phyloP scores from a whole-genome alignment of 2,329 filamentous ascomycete genomes.

The Cercospora sp. region DNA sequence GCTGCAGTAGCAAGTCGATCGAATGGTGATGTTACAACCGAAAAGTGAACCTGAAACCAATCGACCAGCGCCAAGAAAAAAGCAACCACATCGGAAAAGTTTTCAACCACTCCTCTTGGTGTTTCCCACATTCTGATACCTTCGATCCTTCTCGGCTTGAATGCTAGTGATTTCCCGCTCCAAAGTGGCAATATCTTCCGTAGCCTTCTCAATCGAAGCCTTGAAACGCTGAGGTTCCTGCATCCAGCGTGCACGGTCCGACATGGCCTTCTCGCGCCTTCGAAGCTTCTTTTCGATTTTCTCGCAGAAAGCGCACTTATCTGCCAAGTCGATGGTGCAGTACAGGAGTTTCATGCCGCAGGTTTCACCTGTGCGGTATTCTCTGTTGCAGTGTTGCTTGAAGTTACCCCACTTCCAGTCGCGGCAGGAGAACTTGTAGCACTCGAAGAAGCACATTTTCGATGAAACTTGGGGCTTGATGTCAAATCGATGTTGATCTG shows the following conservation, averaged over 20 bases:
- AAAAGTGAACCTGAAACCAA: slow-evolving; percentile 7
- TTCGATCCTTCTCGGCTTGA: slow-evolving; percentile 32
- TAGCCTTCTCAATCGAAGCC: slow-evolving; percentile 65
- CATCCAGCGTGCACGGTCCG: slow-evolving; percentile 75
- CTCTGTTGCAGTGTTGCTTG: slow-evolving; percentile 87
- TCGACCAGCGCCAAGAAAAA: neutral
- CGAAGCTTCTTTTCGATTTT: slow-evolving; percentile 85
- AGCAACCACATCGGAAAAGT: neutral
- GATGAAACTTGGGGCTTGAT: neutral
- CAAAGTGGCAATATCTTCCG: slow-evolving; percentile 71
- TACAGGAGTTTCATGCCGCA: slow-evolving; percentile 93
- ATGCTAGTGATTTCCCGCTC: slow-evolving; percentile 69
- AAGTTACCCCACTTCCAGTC: slow-evolving; percentile 97
- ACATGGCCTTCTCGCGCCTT: slow-evolving; percentile 70
- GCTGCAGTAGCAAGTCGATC: neutral
- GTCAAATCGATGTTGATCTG: neutral
- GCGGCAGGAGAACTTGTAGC: slow-evolving; percentile 79
- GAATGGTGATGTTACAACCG: neutral
- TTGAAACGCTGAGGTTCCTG: slow-evolving; percentile 64
- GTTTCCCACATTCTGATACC: slow-evolving; percentile 33
- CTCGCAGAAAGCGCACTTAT: slow-evolving; percentile 80
- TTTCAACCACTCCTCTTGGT: slow-evolving; percentile 22
- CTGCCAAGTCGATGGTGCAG: slow-evolving; percentile 63
- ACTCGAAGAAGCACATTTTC: slow-evolving; percentile 92
- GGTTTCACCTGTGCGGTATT: slow-evolving; percentile 94